Evolutionary conservation across 169 alveolate species (phyloP), one percentile per base, ranked within the genome.

Genomic region (Toxoplasma gondii): DNA sequence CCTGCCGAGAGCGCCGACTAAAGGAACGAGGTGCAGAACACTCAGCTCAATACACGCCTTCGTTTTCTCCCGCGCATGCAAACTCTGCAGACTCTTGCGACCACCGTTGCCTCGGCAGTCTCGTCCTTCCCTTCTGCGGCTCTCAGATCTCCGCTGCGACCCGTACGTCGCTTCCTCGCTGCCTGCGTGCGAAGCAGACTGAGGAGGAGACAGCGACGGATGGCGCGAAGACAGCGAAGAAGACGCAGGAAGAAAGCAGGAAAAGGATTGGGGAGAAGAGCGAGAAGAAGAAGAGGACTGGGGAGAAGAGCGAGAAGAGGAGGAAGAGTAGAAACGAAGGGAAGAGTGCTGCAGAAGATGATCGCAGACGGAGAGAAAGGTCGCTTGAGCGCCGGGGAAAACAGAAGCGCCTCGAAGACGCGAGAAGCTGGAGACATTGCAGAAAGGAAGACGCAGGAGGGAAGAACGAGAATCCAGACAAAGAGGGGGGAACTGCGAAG

Each of bases 1-100:
- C 67, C 90, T 29, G 34, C 69, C 90, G 44, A 82, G 64, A 29
- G 90, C 90, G 10, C 69, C 90, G 64, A 82, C 44, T 1, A 82
- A 5, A 24, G 90, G 44, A 4, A 22, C 41, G 67, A 82, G 90
- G 38, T 31, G 90, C 27, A 82, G 27, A 2, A 67, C 31, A 9
- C 69, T 82, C 10, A 82, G 41, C 43, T 34, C 43, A 44, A 34
- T 17, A n/a, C 84, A 36, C 44, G 39, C 84, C 5, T n/a, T 2
- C 84, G 27, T n/a, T 17, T 36, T 74, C 84, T 74, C 43, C 84
- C n/a, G 49, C n/a, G 2, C 44, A 27, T 2, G 84, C 24, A 17
- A 17, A 16, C 24, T 24, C 70, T 58, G 70, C 70, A 24, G 16
- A 16, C n/a, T 58, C 70, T 58, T 58, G 19, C 43, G 49, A 10